Evolutionary conservation across 108 stramenopile species (phyloP), one percentile per base, ranked within the genome.

Genomic region (Cyclotella choctawhatcheeana): DNA sequence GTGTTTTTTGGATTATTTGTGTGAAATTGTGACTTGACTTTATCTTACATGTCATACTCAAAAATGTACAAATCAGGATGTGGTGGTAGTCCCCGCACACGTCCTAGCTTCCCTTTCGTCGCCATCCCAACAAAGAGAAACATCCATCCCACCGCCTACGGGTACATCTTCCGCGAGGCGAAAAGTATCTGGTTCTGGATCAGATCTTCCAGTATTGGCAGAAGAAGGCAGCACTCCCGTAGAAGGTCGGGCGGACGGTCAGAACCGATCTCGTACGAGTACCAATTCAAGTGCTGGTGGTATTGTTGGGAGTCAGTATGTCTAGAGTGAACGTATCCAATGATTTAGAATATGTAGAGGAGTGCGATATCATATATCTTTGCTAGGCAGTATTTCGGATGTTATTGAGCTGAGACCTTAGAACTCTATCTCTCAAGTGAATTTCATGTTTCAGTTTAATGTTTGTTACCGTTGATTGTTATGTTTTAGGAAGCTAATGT

Each of bases 231-330:
- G 31, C 29, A 44, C 14, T 7, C 25, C 27, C n/a, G n/a, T n/a
- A 26, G 60, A 37, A 21, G 40, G 43, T 31, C 35, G 29, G 25
- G 21, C 7, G 22, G 43, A 40, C 13, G 60, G 43, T 17, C 60
- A 25, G 2, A 61, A 61, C 30, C 60, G 60, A 40, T 44, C 40
- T 44, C 35, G 60, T 8, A 61, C 60, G n/a, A 69, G 68, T 44
- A 69, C 55, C 26, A 55, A 58, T 0, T 69, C 68, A 30, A 43
- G 55, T 13, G 55, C 68, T 24, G 37, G 37, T 0, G 68, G 68
- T 14, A 58, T 69, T 43, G 68, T 48, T 1, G 44, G 45, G 7
- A 69, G 68, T 44, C 68, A 69, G 8, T 69, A 69, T 69, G 68
- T 69, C 18, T 69, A 13, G n/a, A n/a, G n/a, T n/a, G n/a, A n/a